Conservation (phyloP, 2,329 filamentous ascomycete species). For the Colletotrichum destructivum region DNA sequence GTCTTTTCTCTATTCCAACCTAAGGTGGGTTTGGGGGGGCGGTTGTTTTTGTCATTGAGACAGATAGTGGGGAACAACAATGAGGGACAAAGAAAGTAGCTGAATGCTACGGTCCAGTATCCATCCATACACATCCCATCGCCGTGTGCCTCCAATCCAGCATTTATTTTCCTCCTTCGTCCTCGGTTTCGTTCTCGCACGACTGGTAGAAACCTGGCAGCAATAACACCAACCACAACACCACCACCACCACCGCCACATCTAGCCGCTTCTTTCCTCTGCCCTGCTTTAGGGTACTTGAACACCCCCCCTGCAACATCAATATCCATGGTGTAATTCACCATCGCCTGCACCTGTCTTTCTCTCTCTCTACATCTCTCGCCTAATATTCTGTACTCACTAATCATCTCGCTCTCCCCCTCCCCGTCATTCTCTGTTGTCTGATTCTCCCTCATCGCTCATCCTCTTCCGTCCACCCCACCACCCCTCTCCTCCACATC, state of each 20-base stretch:
- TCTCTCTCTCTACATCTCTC: too few species aligned
- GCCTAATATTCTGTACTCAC: neutral
- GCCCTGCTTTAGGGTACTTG: neutral
- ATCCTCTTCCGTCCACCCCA: neutral
- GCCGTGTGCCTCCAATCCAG: neutral
- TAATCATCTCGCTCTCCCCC: neutral
- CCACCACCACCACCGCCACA: neutral
- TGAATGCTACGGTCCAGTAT: neutral
- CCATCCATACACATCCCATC: neutral
- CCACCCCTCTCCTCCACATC: neutral
- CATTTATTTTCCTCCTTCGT: neutral
- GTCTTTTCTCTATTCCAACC: conserved; percentile 3
- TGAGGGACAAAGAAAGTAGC: neutral
- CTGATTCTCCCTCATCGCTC: conserved; percentile 9
- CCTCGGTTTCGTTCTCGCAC: conserved; percentile 32
- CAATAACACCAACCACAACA: neutral
- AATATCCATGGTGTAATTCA: neutral
- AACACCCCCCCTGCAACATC: neutral
- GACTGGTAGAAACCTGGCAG: conserved; percentile 32
- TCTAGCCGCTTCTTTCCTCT: neutral
- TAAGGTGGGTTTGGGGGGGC: neutral
- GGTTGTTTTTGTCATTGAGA: neutral
- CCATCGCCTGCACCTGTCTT: neutral
- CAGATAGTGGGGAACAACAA: neutral
- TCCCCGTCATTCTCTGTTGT: neutral